Evolutionary conservation across 768 basidiomycete species (phyloP).

Genomic region (Leucogyrophana mollusca): DNA sequence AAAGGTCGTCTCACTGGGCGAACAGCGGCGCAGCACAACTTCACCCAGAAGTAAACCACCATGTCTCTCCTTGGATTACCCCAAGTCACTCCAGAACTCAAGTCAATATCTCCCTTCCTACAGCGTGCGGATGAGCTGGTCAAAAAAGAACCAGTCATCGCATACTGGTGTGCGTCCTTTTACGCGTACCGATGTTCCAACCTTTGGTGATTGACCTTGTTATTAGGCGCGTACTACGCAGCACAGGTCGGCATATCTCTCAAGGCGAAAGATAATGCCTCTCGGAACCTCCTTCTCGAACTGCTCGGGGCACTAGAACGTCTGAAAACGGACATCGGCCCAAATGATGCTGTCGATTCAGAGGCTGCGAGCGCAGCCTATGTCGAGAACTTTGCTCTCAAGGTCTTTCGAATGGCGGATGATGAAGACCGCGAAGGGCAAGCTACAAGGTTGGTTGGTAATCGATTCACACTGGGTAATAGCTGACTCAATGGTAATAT

Average conservation of each 20-base stretch:
- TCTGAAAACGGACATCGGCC: slow-evolving; percentile 73
- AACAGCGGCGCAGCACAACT: background rate
- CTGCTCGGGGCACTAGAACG: slow-evolving; percentile 78
- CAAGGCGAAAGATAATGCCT: slow-evolving; percentile 62
- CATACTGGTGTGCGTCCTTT: slow-evolving; percentile 86
- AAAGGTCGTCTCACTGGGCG: no score
- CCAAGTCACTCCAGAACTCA: slow-evolving; percentile 59
- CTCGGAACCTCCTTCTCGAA: slow-evolving; percentile 66
- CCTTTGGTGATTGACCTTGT: slow-evolving; percentile 3
- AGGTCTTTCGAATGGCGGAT: slow-evolving; percentile 86
- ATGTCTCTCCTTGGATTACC: slow-evolving; percentile 54
- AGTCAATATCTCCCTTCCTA: slow-evolving; percentile 72
- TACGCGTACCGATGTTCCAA: slow-evolving; percentile 2
- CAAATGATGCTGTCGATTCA: slow-evolving; percentile 77
- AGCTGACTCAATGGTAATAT: slow-evolving; percentile 5
- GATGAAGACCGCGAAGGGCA: slow-evolving; percentile 82
- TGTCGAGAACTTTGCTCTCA: slow-evolving; percentile 92
- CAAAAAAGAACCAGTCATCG: slow-evolving; percentile 78
- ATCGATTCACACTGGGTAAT: background rate
- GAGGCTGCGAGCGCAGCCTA: slow-evolving; percentile 85
- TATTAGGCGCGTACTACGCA: slow-evolving; percentile 86
- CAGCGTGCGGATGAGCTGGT: slow-evolving; percentile 90
- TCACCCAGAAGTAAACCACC: background rate
- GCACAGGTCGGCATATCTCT: slow-evolving; percentile 82
- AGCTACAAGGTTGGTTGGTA: slow-evolving; percentile 61